Base-by-base conservation (phyloP, 1,284 basidiomycete species). In the Clitocybe nebularis region DNA sequence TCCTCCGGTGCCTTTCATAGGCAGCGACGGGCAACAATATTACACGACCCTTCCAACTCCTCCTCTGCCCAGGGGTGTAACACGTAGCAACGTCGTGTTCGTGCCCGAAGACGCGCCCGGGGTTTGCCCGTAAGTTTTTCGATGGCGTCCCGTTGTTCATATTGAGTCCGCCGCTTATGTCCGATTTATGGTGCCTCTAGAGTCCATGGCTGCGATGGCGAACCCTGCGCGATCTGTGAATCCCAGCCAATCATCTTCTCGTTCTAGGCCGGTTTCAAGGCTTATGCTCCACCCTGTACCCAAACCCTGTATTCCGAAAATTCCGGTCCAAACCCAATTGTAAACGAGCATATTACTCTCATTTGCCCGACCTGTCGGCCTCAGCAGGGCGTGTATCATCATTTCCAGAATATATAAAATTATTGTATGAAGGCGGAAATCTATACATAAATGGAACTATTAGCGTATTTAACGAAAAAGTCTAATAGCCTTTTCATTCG, bases 41-140 rank as follows among this genome's bases (percentile, higher is more conserved):
- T 25, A 7, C 9, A 50, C 44, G 17, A 21, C 37, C 32, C 44
- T 52, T 5, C 33, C 48, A 7, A 44, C 51, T 23, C 46, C 51
- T 33, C 46, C 51, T 30, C 36, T 50, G 30, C 44, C 39, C 33
- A 44, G 46, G 36, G 36, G 46, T 6, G 46, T 29, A 28, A 48
- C 51, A 47, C 48, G 48, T 38, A 48, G 48, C 39, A 36, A 48
- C 26, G 44, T 52, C 39, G 43, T 52, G 39, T 50, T 20, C 29
- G 25, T 50, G 14, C 46, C 48, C 28, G 44, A 41, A 23, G 45
- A 50, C 29, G 32, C 48, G 8, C 48, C 49, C 43, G 51, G 49
- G 28, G 50, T 46, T 9, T 52, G 51, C 41, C 46, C 44, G 51
- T 52, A 21, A 47, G 51, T 43, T 16, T 20, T 19, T 29, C n/a